Percentiles rank a stretch among this genome's conserved stretches.
These are phyloP conservation scores for Helianthus annuus DNA, from an alignment of 129 eudicot species.

Conservation along the genomic window DNA sequence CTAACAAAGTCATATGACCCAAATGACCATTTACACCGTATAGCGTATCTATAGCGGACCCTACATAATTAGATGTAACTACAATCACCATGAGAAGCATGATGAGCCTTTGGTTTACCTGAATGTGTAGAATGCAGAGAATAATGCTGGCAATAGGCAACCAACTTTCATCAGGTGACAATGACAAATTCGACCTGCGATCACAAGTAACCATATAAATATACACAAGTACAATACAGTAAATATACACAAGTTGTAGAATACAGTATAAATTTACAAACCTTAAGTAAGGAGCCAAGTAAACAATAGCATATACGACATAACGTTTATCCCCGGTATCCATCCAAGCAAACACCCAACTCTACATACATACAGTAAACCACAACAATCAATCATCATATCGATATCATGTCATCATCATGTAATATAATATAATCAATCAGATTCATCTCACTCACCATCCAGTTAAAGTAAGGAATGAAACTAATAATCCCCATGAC, in stretches of 20 bases:
- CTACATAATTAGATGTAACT: conserved; percentile 8
- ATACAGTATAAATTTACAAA: conserved; percentile 3
- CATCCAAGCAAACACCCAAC: conserved; percentile 98
- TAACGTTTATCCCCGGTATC: conserved; percentile 81
- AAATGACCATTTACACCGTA: too few species aligned
- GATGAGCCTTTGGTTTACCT: conserved; percentile 41
- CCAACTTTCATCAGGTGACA: conserved; percentile 97
- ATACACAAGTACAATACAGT: background rate
- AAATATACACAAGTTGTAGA: background rate
- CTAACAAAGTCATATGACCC: too few species aligned
- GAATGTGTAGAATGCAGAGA: conserved; percentile 82
- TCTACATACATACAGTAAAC: conserved; percentile 38
- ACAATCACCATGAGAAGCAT: background rate
- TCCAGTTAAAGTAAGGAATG: conserved; percentile 97
- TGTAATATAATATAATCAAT: background rate
- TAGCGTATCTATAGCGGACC: background rate
- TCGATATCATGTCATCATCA: background rate
- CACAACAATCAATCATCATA: conserved; percentile 1
- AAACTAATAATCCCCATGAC: conserved; percentile 91
- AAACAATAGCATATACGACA: conserved; percentile 73
- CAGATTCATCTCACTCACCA: conserved; percentile 43
- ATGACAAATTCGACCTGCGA: conserved; percentile 68
- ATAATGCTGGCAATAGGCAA: conserved; percentile 90
- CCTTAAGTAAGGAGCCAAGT: conserved; percentile 94
- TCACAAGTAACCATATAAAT: background rate